Evolutionary conservation across 768 basidiomycete species (phyloP).

Genomic region (Suillus cothurnatus): DNA sequence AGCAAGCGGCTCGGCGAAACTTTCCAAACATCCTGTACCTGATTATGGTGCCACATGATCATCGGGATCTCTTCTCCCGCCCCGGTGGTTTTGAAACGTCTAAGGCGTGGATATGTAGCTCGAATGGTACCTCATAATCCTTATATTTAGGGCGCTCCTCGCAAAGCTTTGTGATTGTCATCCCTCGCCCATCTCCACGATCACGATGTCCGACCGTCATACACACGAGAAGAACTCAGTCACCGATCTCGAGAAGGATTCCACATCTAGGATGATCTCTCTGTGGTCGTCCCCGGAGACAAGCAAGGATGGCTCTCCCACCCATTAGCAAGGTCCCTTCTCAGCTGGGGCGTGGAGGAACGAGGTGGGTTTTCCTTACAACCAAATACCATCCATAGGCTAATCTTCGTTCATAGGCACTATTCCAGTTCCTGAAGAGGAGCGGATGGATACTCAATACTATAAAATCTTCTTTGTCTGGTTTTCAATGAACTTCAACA

Average conservation of each 20-base stretch:
- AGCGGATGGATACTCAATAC: slow-evolving; percentile 57
- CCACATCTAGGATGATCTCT: slow-evolving; percentile 4
- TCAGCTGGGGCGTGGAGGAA: slow-evolving; percentile 37
- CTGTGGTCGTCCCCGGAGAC: slow-evolving; percentile 6
- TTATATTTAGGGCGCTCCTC: not conserved
- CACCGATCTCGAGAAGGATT: slow-evolving; percentile 34
- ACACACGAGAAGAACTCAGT: slow-evolving; percentile 23
- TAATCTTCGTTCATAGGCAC: slow-evolving; percentile 40
- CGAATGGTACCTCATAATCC: not conserved
- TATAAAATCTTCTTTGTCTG: slow-evolving; percentile 72
- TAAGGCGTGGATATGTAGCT: not conserved
- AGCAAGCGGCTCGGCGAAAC: too few relatives aligned
- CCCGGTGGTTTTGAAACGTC: not conserved
- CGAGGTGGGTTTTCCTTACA: slow-evolving; percentile 19
- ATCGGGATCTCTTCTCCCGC: not conserved
- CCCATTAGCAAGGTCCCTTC: slow-evolving; percentile 19
- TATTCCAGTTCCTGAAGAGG: slow-evolving; percentile 49
- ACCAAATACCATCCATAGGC: not conserved
- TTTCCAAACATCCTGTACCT: not conserved
- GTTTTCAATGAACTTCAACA: slow-evolving; percentile 72
- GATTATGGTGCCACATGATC: not conserved
- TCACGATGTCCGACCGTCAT: slow-evolving; percentile 24
- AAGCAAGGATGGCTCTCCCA: not conserved
- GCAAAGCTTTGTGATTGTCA: not conserved
- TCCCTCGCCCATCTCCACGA: slow-evolving; percentile 7